Evolutionary conservation across 257 asterid genomes (phyloP), one percentile per base, ranked within the genome.

Genomic region (Handroanthus guayacan): DNA sequence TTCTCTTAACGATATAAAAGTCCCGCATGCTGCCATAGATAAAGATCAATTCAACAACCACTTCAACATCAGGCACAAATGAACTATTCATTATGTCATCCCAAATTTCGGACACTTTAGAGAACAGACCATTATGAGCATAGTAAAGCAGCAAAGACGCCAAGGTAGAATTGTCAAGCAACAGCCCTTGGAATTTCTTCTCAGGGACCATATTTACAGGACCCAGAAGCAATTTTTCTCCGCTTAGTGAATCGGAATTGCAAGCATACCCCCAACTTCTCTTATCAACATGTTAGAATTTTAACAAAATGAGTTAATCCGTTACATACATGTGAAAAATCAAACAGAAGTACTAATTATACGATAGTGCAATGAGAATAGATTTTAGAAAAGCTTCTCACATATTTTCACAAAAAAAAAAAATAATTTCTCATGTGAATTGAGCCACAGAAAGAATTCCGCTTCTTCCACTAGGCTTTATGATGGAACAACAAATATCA

Each of bases 1-100:
- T 82, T 79, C 72, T 83, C 57, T 65, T 41, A 51, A 88, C 86
- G 83, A 55, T 84, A 79, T 79, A 87, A 75, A 88, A 82, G 77
- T 76, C 79, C 52, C 84, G 84, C 37, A 74, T 63, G 60, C 85
- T 72, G 51, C 89, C 92, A 70, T 71, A 91, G 9, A 86, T 62
- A 77, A 80, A 80, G 74, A 95, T 81, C 65, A 91, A 69, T 75
- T 85, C 77, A 2, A 89, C 82, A 65, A 92, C 87, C 67, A 84
- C 67, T 47, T 72, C 75, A 78, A 82, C 83, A 81, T 84, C 82
- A 43, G 87, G 92, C 66, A 80, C 74, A 69, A 79, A 75, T 44
- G 91, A 87, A 78, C 91, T 88, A 79, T 82, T 86, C 51, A 92
- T 31, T 56, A 91, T 81, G 78, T 86, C 89, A 79, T 88, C 93